Evolutionary conservation across 2,329 filamentous ascomycete genomes (phyloP).

Genomic region (Stagonosporopsis chrysanthemi): DNA sequence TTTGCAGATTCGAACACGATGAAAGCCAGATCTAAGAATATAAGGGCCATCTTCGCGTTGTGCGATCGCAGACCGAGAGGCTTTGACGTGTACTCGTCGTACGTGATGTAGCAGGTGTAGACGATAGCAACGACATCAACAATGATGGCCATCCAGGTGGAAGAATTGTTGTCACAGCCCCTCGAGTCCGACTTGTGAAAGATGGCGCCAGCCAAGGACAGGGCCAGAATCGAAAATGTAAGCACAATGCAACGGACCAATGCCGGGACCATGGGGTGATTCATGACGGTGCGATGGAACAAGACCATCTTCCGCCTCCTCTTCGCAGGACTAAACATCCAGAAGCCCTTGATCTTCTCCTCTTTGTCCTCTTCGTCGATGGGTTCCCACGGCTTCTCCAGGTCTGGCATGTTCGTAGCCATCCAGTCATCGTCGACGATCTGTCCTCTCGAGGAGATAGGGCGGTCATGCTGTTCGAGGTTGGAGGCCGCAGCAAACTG

Average conservation of each 20-base stretch:
- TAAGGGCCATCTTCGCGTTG: slow-evolving; percentile 84
- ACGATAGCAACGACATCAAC: slow-evolving; percentile 89
- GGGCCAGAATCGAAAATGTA: slow-evolving; percentile 79
- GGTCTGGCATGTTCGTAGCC: slow-evolving; percentile 57
- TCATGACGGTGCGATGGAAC: slow-evolving; percentile 73
- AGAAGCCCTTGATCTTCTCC: slow-evolving; percentile 58
- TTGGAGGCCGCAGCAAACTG: slow-evolving; percentile 47
- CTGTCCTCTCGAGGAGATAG: slow-evolving; percentile 41
- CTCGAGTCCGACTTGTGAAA: slow-evolving; percentile 59
- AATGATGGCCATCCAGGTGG: slow-evolving; percentile 85
- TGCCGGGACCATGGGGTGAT: slow-evolving; percentile 85
- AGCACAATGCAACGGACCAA: slow-evolving; percentile 83
- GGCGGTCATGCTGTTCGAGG: slow-evolving; percentile 35
- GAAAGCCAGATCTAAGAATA: slow-evolving; percentile 92
- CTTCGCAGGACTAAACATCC: slow-evolving; percentile 56
- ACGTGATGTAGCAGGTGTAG: slow-evolving; percentile 93
- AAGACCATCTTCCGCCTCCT: slow-evolving; percentile 64
- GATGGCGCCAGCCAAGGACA: slow-evolving; percentile 80
- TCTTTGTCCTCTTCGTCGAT: slow-evolving; percentile 61
- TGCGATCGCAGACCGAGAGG: slow-evolving; percentile 86
- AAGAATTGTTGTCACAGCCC: slow-evolving; percentile 58
- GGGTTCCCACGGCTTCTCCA: slow-evolving; percentile 61
- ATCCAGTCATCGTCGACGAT: slow-evolving; percentile 56
- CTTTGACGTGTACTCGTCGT: slow-evolving; percentile 94
- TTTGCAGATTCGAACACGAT: slow-evolving; percentile 98